These are phyloP conservation scores for Salix brachista DNA, from an alignment of 345 rosid species.

Conservation along the genomic window DNA sequence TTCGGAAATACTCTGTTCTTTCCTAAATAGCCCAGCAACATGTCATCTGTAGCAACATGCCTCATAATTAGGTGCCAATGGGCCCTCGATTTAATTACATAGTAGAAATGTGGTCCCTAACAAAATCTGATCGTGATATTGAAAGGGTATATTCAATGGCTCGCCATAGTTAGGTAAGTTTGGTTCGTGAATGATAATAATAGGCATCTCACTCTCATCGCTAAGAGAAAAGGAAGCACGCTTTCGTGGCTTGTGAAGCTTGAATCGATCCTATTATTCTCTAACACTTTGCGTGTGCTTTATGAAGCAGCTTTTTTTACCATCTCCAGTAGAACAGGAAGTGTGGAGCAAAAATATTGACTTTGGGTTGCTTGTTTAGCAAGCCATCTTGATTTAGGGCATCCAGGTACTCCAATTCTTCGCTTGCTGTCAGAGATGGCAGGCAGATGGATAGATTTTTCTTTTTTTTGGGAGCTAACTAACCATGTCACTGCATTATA, in stretches of 20 bases:
- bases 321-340: background rate
- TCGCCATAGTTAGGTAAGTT: too few species aligned
- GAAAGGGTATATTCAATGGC: background rate
- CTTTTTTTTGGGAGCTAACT: background rate
- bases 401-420: background rate
- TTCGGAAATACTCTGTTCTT: too few species aligned
- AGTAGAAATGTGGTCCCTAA: background rate
- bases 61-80: background rate
- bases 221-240: background rate
- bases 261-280: too few species aligned
- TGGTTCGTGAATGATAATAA: too few species aligned
- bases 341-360: background rate
- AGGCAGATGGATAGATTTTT: background rate
- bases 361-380: background rate
- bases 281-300: background rate
- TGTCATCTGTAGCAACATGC: background rate
- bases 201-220: background rate
- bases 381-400: background rate
- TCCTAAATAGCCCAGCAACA: too few species aligned
- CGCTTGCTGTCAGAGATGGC: background rate
- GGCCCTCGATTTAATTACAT: conserved; percentile 5
- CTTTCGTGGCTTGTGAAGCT: background rate
- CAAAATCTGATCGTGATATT: background rate
- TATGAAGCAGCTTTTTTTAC: background rate
- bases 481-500: background rate